Evolutionary conservation across 2,329 filamentous ascomycete species (phyloP), one percentile per base, ranked within the genome.

Genomic region (Fusarium compactum): DNA sequence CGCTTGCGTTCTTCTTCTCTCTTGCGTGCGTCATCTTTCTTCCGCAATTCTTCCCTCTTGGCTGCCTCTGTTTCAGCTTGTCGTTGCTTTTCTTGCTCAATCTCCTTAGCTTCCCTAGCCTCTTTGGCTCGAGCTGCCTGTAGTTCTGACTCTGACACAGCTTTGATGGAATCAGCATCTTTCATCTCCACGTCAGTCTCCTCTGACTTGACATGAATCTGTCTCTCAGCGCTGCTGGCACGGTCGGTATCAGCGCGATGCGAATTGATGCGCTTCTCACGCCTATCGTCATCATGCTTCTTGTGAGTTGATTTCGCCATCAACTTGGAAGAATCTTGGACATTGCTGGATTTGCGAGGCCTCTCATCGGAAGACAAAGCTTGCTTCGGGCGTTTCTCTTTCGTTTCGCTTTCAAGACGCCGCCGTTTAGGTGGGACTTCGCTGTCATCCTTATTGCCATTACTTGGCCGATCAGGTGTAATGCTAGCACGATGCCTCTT

Each of bases 401-500:
- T 86, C 45, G 76, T 59, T 18, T 90, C 87, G 2, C 77, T 73
- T 62, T 90, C 89, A 5, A 91, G 74, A 34, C 87, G 87, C 61
- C 89, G 83, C 69, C 86, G 82, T 76, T 91, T 91, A 20, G 81
- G 67, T 18, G 87, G 83, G 11, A 76, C 82, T 57, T 89, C 87
- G 43, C 77, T 76, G 30, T 83, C 82, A 32, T 89, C 87, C 70
- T 86, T 88, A 16, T 88, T 86, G 3, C 80, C 81, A 22, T 83
- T 81, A 62, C 83, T 85, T n/a, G 82, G 82, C 41, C 78, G 77
- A 29, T 89, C 86, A 3, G 89, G 88, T 1, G 89, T 90, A 52
- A 85, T 83, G 69, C 89, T 91, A 30, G 83, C 82, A 29, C 89
- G 84, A 71, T 87, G 86, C 44, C 89, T 82, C 76, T 91, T 91